Evolutionary conservation across 306 rosid species (phyloP).

Genomic region (Betula pendula): DNA sequence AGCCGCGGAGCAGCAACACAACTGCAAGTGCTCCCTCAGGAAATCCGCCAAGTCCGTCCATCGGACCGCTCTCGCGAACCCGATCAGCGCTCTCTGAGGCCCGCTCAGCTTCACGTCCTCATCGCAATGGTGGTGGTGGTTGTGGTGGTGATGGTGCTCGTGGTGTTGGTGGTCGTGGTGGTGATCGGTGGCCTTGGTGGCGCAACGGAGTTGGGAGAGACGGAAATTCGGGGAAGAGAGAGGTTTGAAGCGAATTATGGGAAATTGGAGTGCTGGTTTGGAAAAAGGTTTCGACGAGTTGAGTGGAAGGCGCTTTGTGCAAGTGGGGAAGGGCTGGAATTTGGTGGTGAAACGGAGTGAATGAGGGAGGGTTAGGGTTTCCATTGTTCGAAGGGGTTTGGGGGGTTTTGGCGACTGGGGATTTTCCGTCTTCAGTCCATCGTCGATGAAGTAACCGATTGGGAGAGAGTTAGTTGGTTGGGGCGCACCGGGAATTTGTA

Average conservation of each 20-base stretch:
- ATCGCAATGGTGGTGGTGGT: slow-evolving; percentile 37
- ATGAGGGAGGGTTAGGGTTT: slow-evolving; percentile 42
- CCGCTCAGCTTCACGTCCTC: slow-evolving; percentile 49
- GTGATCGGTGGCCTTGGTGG: slow-evolving; percentile 39
- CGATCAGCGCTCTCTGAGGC: slow-evolving; percentile 60
- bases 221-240: slow-evolving; percentile 35
- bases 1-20: slow-evolving; percentile 76
- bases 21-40: slow-evolving; percentile 78
- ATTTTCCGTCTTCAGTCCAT: slow-evolving; percentile 28
- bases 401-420: too few species aligned
- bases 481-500: background rate
- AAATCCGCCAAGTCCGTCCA: slow-evolving; percentile 79
- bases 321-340: slow-evolving; percentile 35
- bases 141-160: slow-evolving; percentile 30
- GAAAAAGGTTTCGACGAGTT: slow-evolving; percentile 36
- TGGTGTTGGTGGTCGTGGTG: slow-evolving; percentile 19
- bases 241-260: slow-evolving; percentile 33
- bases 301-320: slow-evolving; percentile 19
- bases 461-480: background rate
- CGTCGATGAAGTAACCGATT: slow-evolving; percentile 1
- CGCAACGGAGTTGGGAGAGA: slow-evolving; percentile 35
- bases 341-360: slow-evolving; percentile 41
- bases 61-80: slow-evolving; percentile 70
- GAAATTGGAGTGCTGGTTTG: slow-evolving; percentile 24
- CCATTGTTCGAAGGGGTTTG: slow-evolving; percentile 37